Conservation (phyloP, 179 eudicot genomes). For the Pouteria campechiana region DNA sequence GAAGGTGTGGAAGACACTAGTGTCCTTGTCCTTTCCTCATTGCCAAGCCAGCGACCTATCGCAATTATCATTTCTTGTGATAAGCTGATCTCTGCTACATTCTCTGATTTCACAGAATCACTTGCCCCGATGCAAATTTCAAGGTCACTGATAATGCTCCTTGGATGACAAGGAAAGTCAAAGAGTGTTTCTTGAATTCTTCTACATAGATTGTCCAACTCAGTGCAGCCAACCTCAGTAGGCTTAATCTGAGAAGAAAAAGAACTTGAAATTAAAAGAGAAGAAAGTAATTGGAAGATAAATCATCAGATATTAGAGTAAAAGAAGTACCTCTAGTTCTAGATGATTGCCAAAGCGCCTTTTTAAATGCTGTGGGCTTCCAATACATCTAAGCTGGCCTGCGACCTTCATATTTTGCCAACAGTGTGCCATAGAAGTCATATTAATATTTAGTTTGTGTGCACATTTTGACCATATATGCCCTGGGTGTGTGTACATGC, state of each 20-base stretch:
- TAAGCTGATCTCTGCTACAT: conserved; percentile 67
- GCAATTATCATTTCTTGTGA: conserved; percentile 52
- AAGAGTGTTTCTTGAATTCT: conserved; percentile 68
- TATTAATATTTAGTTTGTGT: too few species aligned
- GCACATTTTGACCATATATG: too few species aligned
- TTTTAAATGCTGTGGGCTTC: conserved; percentile 96
- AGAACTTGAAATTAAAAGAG: background rate
- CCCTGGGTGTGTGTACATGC: too few species aligned
- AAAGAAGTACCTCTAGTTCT: conserved; percentile 65
- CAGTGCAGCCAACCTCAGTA: conserved; percentile 53
- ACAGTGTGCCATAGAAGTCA: too few species aligned
- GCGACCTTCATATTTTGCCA: conserved; percentile 57
- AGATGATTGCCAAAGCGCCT: conserved; percentile 96
- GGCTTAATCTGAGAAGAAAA: conserved; percentile 65
- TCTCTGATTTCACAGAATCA: conserved; percentile 34
- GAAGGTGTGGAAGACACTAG: conserved; percentile 25
- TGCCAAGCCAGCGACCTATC: conserved; percentile 85
- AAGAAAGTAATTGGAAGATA: too few species aligned
- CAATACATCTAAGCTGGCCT: conserved; percentile 82
- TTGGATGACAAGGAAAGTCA: conserved; percentile 50
- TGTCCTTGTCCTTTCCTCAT: conserved; percentile 47
- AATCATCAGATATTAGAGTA: too few species aligned
- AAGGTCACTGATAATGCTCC: conserved; percentile 65
- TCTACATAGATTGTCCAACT: conserved; percentile 55
- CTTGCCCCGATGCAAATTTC: conserved; percentile 67